phyloP scores from a whole-genome alignment of 2,329 filamentous ascomycete species.

The Monosporascus sp. region DNA sequence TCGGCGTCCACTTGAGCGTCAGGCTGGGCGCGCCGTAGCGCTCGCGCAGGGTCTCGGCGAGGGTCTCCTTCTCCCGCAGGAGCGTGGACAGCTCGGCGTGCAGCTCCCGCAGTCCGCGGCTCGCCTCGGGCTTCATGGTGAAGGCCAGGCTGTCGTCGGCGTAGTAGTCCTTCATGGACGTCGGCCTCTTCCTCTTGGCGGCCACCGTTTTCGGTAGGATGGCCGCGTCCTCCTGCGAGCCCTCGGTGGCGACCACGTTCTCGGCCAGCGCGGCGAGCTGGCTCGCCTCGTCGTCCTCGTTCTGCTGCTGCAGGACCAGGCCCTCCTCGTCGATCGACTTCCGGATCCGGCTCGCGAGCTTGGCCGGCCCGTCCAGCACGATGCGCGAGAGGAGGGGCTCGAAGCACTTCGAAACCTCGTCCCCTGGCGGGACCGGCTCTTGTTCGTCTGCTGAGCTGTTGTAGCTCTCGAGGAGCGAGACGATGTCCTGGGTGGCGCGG shows the following conservation, averaged over 20 bases:
- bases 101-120: conserved; percentile 56
- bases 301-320: conserved; percentile 71
- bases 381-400: conserved; percentile 43
- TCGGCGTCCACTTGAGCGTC: conserved; percentile 79
- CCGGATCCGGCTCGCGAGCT: conserved; percentile 67
- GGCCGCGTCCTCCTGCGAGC: conserved; percentile 49
- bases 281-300: conserved; percentile 66
- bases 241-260: conserved; percentile 64
- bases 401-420: conserved; percentile 26
- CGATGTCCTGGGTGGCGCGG: conserved; percentile 64
- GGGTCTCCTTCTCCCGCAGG: conserved; percentile 50
- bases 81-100: conserved; percentile 64
- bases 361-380: conserved; percentile 59
- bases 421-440: conserved; percentile 35
- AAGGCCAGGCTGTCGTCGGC: conserved; percentile 56
- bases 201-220: conserved; percentile 49
- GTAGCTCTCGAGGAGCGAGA: conserved; percentile 30
- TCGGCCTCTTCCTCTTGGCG: conserved; percentile 34
- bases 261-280: conserved; percentile 71
- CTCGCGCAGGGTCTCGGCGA: conserved; percentile 59
- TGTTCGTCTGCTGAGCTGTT: not conserved
- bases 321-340: conserved; percentile 90
- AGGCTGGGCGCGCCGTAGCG: conserved; percentile 60
- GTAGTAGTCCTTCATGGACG: conserved; percentile 53
- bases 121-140: conserved; percentile 67